Base-by-base conservation (phyloP, 2,329 filamentous ascomycete species). In the Microsporum canis region DNA sequence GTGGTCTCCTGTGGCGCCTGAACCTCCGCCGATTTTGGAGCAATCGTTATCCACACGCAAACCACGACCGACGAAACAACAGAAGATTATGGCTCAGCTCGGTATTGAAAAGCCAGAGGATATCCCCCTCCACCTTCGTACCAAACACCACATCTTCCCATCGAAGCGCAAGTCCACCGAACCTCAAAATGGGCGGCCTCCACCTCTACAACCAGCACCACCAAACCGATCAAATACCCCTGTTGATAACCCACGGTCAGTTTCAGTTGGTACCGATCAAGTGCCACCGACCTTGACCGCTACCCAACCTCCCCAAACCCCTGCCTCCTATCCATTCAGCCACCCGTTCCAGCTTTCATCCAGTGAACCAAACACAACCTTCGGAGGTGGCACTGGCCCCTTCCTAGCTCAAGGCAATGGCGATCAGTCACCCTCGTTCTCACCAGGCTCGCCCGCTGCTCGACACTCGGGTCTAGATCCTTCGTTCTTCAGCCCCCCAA, bases 51-150 rank as follows among this genome's bases (percentile, higher is more conserved):
- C 91, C 57, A 99, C 94, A 3, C 84, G 94, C 62, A 99, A 99
- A 74, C 94, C 94, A 45, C 86, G 94, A 6, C 94, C 94, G 6
- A 99, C 94, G 0, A 99, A 99, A 75, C 84, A 96, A 66, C 92
- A 97, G 73, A 97, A 96, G 77, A 83, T 97, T 69, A 87, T 99
- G 79, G 85, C 85, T 1, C 88, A 94, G 68, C 84, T 94, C 63
- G 91, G 91, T 1, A 89, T 97, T 10, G 87, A 91, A 2, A 90
- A 95, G 66, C 89, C 90, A 0, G 92, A 97, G 60, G 89, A 96
- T 66, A 80, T 99, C 3, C 94, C 94, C 0, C 86, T 91, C 63
- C 85, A 88, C 66, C 82, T 91, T 64, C 86, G 89, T 65, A 84
- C 88, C 3, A 95, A 95, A 71, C 85, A 86, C 0, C 85, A 88